A percentile compares a stretch with the other conserved stretches of the same genome.
phyloP scores from a whole-genome alignment of 176 grass and related monocot species.

The Oryza coarctata region DNA sequence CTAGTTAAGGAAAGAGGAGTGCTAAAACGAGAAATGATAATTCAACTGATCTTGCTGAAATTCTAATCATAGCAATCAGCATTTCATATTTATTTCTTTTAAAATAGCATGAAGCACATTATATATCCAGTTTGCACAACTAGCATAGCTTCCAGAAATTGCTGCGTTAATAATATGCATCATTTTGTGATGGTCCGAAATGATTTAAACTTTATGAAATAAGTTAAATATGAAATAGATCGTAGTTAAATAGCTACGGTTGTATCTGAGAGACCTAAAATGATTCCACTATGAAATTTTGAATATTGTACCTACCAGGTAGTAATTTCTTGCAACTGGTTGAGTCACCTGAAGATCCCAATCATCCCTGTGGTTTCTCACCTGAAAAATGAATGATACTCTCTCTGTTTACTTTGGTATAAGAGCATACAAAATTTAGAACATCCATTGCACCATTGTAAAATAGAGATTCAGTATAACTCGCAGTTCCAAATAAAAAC shows the following conservation, averaged over 20 bases:
- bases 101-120: neutral
- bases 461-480: neutral
- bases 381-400: conserved; percentile 53
- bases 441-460: neutral
- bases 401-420: conserved; percentile 13
- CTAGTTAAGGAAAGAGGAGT: neutral
- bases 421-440: neutral
- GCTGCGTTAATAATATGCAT: neutral
- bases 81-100: neutral
- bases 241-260: neutral
- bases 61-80: neutral
- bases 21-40: neutral
- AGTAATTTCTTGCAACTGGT: conserved; percentile 91
- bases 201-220: conserved; percentile 1
- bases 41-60: neutral
- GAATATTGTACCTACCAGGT: conserved; percentile 58
- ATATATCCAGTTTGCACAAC: neutral
- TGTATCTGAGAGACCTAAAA: neutral
- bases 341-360: conserved; percentile 86
- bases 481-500: neutral
- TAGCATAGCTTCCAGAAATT: neutral
- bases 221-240: neutral
- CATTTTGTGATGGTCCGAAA: neutral
- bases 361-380: conserved; percentile 78
- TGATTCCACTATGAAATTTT: neutral